A percentile compares a stretch with the other conserved stretches of the same genome.
These are phyloP conservation scores for Daphne laureola DNA, from an alignment of 441 rosid genomes.

Conservation along the genomic window DNA sequence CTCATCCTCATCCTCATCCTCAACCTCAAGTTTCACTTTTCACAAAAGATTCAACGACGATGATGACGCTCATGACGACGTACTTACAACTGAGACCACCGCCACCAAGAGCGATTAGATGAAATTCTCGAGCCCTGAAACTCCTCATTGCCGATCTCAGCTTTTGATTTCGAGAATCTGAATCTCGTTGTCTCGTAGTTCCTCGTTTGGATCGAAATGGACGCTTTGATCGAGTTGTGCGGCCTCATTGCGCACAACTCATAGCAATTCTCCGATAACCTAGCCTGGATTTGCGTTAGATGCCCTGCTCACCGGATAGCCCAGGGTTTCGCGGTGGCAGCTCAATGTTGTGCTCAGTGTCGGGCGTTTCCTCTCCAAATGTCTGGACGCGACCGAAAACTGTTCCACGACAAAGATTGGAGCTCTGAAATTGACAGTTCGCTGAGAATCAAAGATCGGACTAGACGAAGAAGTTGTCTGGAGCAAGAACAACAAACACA, in stretches of 20 bases:
- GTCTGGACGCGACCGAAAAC: constrained; percentile 35
- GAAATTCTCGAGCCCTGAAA: constrained; percentile 6
- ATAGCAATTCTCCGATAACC: constrained; percentile 59
- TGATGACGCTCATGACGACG: background rate
- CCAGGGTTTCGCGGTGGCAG: constrained; percentile 74
- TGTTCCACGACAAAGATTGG: constrained; percentile 54
- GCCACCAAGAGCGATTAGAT: background rate
- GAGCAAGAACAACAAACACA: too few relatives aligned
- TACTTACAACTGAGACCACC: background rate
- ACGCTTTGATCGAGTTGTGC: constrained; percentile 75
- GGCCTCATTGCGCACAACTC: constrained; percentile 71
- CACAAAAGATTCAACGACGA: constrained; percentile 4
- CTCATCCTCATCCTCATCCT: too few relatives aligned
- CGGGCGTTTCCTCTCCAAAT: constrained; percentile 60
- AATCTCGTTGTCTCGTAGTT: background rate
- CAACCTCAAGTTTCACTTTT: too few relatives aligned
- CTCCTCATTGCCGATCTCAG: background rate
- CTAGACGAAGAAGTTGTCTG: too few relatives aligned
- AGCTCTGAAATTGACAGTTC: too few relatives aligned
- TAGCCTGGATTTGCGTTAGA: constrained; percentile 83
- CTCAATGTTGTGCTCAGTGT: constrained; percentile 82
- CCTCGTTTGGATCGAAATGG: constrained; percentile 34
- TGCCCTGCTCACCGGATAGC: constrained; percentile 61
- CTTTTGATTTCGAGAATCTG: constrained; percentile 1
- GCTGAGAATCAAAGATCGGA: too few relatives aligned